These are phyloP conservation scores for Aspergillus pseudoterreus DNA, from an alignment of 2,329 filamentous ascomycete genomes.

Conservation along the genomic window DNA sequence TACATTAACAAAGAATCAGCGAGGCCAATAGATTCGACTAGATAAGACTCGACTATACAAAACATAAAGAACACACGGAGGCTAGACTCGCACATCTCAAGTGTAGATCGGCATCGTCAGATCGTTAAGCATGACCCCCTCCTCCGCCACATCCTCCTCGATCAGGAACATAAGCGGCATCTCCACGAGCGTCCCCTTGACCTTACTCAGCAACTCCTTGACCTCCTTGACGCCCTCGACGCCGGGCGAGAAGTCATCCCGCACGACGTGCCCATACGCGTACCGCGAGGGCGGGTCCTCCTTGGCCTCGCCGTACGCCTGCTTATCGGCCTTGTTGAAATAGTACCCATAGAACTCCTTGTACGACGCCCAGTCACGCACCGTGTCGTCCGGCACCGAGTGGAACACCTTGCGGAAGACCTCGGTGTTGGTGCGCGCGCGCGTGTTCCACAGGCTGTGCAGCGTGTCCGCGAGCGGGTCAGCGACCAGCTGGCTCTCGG, in stretches of 20 bases:
- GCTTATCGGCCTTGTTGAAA: slow-evolving; percentile 46
- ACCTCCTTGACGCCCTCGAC: slow-evolving; percentile 67
- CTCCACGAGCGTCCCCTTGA: slow-evolving; percentile 73
- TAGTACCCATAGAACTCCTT: slow-evolving; percentile 61
- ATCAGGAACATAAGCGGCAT: slow-evolving; percentile 88
- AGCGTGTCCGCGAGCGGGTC: slow-evolving; percentile 58
- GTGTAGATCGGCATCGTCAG: slow-evolving; percentile 73
- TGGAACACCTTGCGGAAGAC: slow-evolving; percentile 62
- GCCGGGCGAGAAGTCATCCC: slow-evolving; percentile 63
- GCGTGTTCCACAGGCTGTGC: slow-evolving; percentile 55
- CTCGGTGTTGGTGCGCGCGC: slow-evolving; percentile 57
- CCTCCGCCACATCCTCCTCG: slow-evolving; percentile 80
- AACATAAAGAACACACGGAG: slow-evolving; percentile 3
- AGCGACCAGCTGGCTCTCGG: slow-evolving; percentile 49
- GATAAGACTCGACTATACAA: background rate
- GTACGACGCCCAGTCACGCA: slow-evolving; percentile 59
- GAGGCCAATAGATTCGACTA: background rate
- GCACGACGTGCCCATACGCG: slow-evolving; percentile 82
- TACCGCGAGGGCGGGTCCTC: slow-evolving; percentile 53
- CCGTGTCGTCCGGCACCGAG: slow-evolving; percentile 56
- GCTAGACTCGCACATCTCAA: slow-evolving; percentile 21
- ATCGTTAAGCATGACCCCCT: slow-evolving; percentile 69
- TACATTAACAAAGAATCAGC: background rate
- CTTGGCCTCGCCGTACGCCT: slow-evolving; percentile 44
- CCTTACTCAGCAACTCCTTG: slow-evolving; percentile 63